phyloP scores from a whole-genome alignment of 1,284 basidiomycete genomes.

The Pyrrhoderma noxium region DNA sequence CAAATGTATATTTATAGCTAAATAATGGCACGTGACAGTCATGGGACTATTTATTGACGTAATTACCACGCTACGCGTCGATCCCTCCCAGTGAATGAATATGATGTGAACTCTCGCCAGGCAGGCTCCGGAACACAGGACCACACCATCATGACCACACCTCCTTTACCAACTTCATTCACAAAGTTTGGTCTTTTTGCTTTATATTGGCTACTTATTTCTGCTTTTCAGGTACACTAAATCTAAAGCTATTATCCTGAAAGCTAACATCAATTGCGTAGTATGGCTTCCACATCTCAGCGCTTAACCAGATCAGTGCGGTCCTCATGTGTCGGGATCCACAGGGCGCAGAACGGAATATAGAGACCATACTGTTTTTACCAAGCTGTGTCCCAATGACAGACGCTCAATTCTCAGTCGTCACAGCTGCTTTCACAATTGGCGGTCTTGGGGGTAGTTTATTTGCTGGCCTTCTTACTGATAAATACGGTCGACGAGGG shows the following conservation, averaged over 20 bases:
- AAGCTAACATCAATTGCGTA: constrained; percentile 23
- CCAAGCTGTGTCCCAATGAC: constrained; percentile 74
- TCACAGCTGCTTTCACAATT: constrained; percentile 83
- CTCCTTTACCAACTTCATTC: constrained; percentile 28
- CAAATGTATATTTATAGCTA: background rate
- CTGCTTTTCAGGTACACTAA: constrained; percentile 51
- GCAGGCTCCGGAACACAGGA: background rate
- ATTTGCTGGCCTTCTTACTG: constrained; percentile 62
- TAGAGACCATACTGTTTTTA: constrained; percentile 27
- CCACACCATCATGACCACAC: background rate
- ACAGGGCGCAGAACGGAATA: constrained; percentile 19
- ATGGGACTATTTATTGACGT: no score
- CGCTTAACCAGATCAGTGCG: constrained; percentile 79
- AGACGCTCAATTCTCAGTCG: constrained; percentile 65
- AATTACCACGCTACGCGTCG: no score
- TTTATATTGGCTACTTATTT: constrained; percentile 55
- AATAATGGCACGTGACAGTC: no score
- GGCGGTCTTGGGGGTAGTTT: constrained; percentile 81
- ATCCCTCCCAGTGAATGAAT: no score
- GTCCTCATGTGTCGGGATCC: constrained; percentile 58
- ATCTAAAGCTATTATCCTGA: background rate
- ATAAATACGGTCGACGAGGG: constrained; percentile 59
- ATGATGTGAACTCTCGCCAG: no score
- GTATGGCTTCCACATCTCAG: constrained; percentile 81
- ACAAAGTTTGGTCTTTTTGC: constrained; percentile 55